Percentiles rank a stretch among this genome's conserved stretches.
phyloP scores from a whole-genome alignment of 192 early-diverging fungal genomes.

The Podochytrium sp. region DNA sequence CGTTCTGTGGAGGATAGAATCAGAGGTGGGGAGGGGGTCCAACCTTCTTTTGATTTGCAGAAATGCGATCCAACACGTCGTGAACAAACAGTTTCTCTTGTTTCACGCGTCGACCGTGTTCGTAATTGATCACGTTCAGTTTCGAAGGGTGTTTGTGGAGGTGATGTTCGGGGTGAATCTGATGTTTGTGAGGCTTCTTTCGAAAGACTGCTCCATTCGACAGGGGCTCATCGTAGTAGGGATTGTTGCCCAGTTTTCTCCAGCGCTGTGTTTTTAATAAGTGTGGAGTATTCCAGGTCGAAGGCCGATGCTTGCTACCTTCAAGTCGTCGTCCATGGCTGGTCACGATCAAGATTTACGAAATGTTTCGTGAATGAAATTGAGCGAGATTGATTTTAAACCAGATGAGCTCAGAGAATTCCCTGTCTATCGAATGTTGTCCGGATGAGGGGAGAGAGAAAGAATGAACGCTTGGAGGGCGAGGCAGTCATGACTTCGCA shows the following conservation, averaged over 20 bases:
- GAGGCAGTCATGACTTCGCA: no score
- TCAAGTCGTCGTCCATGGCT: slow-evolving; percentile 21
- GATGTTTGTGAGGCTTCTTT: background rate
- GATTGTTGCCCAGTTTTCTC: slow-evolving; percentile 24
- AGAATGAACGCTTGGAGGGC: no score
- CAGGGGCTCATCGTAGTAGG: background rate
- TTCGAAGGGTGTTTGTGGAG: slow-evolving; percentile 24
- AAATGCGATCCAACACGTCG: slow-evolving; percentile 22
- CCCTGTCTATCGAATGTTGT: no score
- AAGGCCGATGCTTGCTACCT: background rate
- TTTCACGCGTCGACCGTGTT: slow-evolving; percentile 1
- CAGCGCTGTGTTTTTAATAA: slow-evolving; percentile 18
- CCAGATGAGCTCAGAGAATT: no score
- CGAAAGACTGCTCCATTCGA: slow-evolving; percentile 11
- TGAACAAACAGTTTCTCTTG: slow-evolving; percentile 29
- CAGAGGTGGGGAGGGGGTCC: background rate
- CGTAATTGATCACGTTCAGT: background rate
- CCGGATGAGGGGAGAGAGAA: no score
- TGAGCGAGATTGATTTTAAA: no score
- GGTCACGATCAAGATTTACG: no score
- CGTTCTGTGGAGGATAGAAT: background rate
- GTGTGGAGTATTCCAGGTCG: background rate
- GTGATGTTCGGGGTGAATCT: background rate
- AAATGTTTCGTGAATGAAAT: no score
- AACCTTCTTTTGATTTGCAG: slow-evolving; percentile 26